Evolutionary conservation across 1,139 yeast species (phyloP).

Genomic region (Yamadazyma kanchanaburiensis): DNA sequence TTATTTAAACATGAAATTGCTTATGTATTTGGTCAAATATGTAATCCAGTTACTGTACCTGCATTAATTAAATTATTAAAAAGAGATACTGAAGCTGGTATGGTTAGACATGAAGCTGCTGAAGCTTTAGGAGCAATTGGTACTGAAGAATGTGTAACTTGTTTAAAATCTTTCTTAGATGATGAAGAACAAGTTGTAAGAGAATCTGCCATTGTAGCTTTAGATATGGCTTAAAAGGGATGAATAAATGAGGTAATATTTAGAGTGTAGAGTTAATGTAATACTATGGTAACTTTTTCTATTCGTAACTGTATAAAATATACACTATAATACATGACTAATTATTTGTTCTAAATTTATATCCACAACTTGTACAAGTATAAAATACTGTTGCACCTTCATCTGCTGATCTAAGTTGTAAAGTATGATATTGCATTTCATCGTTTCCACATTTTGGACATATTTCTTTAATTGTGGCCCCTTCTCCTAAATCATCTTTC

Average conservation of each 20-base stretch:
- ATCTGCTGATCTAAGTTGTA: conserved; percentile 96
- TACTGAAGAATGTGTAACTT: conserved; percentile 92
- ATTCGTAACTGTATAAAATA: conserved; percentile 4
- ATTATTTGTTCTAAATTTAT: conserved; percentile 90
- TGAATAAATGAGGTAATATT: too few species aligned
- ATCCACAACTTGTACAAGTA: conserved; percentile 91
- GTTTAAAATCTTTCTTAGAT: conserved; percentile 70
- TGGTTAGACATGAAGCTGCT: conserved; percentile 99
- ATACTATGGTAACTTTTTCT: conserved; percentile 1
- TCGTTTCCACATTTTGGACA: conserved; percentile 98
- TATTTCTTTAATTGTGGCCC: conserved; percentile 93
- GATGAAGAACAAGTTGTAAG: conserved; percentile 89
- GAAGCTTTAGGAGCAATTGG: conserved; percentile 98
- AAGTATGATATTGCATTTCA: conserved; percentile 96
- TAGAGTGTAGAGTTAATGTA: too few species aligned
- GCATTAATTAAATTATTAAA: conserved; percentile 77
- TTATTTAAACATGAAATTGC: conserved; percentile 97
- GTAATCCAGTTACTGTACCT: conserved; percentile 92
- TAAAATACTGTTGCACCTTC: conserved; percentile 97
- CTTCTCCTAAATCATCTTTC: conserved; percentile 80
- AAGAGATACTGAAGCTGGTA: conserved; percentile 80
- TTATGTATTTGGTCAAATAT: conserved; percentile 94
- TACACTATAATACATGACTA: conserved; percentile 20
- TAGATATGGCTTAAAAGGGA: conserved; percentile 98
- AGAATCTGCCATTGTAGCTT: conserved; percentile 93